phyloP scores from a whole-genome alignment of 345 rosid genomes.

The Pelargonium nanum region DNA sequence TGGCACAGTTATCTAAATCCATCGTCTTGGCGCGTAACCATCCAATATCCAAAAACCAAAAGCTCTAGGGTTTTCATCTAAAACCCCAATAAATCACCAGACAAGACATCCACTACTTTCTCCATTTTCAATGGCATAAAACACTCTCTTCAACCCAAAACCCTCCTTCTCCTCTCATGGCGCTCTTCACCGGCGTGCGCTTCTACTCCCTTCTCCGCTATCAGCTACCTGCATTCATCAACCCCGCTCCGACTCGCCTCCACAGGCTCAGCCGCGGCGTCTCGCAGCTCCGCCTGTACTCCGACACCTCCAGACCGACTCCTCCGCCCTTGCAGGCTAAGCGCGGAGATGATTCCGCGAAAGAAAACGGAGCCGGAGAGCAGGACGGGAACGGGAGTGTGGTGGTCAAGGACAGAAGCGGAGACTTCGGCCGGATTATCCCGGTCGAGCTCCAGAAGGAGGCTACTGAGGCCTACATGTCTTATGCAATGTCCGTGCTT shows the following conservation, averaged over 20 bases:
- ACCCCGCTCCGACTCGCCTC: constrained; percentile 11
- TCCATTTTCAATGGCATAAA: constrained; percentile 10
- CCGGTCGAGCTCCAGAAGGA: constrained; percentile 77
- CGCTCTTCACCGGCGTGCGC: constrained; percentile 59
- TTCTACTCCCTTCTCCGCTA: constrained; percentile 43
- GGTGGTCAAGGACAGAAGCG: constrained; percentile 24
- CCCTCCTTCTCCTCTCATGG: constrained; percentile 29
- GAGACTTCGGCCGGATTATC: constrained; percentile 29
- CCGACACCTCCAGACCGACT: constrained; percentile 14
- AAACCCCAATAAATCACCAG: too few species aligned
- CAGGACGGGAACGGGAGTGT: constrained; percentile 37
- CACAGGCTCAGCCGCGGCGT: constrained; percentile 20
- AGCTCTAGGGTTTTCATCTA: too few species aligned
- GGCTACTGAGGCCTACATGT: constrained; percentile 79
- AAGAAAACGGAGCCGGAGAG: constrained; percentile 12
- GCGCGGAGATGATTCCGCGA: constrained; percentile 18
- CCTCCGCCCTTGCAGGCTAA: constrained; percentile 12
- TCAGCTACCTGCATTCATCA: constrained; percentile 20
- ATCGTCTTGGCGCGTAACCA: too few species aligned
- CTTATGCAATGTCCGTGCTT: constrained; percentile 87
- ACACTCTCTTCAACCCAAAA: constrained; percentile 10
- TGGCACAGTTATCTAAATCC: too few species aligned
- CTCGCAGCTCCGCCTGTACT: constrained; percentile 34
- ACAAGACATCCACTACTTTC: constrained; percentile 7
- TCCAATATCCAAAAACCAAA: too few species aligned